Conservation (phyloP, 257 asterid species). For the Gentiana macrophylla region DNA sequence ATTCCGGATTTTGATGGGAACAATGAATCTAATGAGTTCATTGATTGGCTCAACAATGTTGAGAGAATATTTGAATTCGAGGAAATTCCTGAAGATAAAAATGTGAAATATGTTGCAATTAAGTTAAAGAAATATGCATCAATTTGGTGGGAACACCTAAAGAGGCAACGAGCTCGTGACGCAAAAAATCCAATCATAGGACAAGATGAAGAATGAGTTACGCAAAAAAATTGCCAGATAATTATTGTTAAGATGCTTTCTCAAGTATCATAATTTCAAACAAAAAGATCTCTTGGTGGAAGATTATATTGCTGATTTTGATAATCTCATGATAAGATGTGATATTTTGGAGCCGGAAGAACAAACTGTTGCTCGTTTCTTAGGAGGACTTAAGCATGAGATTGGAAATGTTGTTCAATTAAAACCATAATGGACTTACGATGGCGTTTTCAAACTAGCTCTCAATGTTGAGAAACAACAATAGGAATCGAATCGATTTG, state of each 20-base stretch:
- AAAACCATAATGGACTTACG: background rate
- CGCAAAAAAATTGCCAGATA: too few relatives aligned
- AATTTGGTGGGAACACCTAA: conserved; percentile 1
- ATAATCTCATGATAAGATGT: background rate
- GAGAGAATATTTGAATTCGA: background rate
- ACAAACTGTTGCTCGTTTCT: background rate
- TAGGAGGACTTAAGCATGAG: background rate
- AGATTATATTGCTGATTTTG: background rate
- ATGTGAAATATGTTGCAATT: background rate
- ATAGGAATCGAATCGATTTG: too few relatives aligned
- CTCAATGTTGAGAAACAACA: background rate
- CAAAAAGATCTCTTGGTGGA: background rate
- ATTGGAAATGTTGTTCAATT: background rate
- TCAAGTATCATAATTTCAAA: background rate
- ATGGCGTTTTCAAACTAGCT: background rate
- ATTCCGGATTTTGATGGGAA: background rate
- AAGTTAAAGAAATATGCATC: background rate
- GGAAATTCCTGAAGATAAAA: background rate
- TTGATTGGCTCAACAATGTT: background rate
- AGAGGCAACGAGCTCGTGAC: background rate
- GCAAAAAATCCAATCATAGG: background rate
- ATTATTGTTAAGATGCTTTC: background rate
- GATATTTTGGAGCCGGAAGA: background rate
- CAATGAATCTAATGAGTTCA: background rate
- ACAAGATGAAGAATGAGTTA: background rate